Percentiles rank a stretch among this genome's conserved stretches.
These are phyloP conservation scores for Scheffersomyces coipomensis DNA, from an alignment of 805 yeast species.

Conservation along the genomic window DNA sequence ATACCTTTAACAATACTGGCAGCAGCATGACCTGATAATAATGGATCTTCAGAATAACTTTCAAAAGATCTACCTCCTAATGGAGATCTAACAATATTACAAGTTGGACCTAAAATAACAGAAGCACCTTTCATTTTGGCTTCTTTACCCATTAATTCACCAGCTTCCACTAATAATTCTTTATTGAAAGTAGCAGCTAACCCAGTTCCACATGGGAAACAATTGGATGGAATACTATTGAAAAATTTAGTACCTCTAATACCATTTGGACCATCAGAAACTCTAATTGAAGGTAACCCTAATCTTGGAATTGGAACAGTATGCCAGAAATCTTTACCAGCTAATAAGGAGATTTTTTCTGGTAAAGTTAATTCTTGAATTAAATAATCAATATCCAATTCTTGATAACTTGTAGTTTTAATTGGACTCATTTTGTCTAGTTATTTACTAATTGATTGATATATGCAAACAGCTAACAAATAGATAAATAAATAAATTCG, in stretches of 20 bases:
- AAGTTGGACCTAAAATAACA: slow-evolving; percentile 34
- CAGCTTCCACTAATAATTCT: slow-evolving; percentile 47
- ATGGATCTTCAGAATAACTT: slow-evolving; percentile 62
- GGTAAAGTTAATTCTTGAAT: slow-evolving; percentile 28
- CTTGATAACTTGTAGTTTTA: slow-evolving; percentile 1
- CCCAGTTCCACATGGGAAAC: slow-evolving; percentile 62
- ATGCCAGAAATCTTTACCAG: slow-evolving; percentile 51
- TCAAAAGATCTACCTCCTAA: slow-evolving; percentile 65
- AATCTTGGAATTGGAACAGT: slow-evolving; percentile 40
- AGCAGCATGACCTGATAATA: slow-evolving; percentile 44
- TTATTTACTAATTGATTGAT: too few relatives aligned
- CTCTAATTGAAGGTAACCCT: slow-evolving; percentile 47
- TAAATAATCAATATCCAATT: slow-evolving; percentile 27
- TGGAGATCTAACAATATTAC: slow-evolving; percentile 56
- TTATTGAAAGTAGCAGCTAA: slow-evolving; percentile 57
- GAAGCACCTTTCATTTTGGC: slow-evolving; percentile 54
- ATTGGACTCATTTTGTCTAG: not conserved
- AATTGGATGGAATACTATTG: slow-evolving; percentile 52
- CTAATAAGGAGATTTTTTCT: slow-evolving; percentile 36
- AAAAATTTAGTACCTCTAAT: slow-evolving; percentile 58
- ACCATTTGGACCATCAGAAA: slow-evolving; percentile 65
- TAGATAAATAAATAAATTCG: too few relatives aligned
- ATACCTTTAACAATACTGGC: slow-evolving; percentile 54
- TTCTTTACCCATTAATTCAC: slow-evolving; percentile 52
- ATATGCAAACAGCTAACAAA: too few relatives aligned